Percentiles rank a stretch among this genome's conserved stretches.
phyloP scores from a whole-genome alignment of 441 rosid species.

The Syzygium malaccense region DNA sequence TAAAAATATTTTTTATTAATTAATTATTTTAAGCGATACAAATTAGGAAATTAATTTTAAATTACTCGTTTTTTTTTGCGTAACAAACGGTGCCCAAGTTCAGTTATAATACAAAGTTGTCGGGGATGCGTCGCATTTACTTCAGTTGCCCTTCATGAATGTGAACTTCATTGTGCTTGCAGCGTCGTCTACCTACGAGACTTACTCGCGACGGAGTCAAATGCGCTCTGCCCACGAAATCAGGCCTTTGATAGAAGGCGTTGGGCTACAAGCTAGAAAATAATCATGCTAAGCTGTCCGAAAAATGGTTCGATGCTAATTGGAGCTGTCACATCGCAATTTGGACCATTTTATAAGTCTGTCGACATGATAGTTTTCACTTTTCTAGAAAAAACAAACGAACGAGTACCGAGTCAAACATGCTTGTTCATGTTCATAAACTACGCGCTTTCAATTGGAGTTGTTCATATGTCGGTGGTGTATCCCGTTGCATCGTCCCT shows the following conservation, averaged over 20 bases:
- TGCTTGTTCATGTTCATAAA: not conserved
- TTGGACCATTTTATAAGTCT: not conserved
- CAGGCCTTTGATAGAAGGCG: no score
- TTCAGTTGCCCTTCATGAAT: not conserved
- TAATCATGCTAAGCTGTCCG: not conserved
- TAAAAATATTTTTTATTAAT: no score
- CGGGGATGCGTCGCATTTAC: not conserved
- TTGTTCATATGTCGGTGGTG: not conserved
- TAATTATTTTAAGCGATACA: no score
- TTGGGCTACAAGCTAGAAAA: no score
- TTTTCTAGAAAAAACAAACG: not conserved
- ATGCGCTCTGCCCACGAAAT: no score
- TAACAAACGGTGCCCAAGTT: rapidly evolving
- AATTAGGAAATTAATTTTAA: no score
- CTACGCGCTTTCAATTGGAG: not conserved
- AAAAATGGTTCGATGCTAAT: not conserved
- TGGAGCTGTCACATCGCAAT: not conserved
- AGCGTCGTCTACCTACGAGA: no score
- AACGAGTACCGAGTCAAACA: not conserved
- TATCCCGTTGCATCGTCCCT: not conserved
- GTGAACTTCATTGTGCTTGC: no score
- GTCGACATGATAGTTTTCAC: not conserved
- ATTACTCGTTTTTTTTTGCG: no score
- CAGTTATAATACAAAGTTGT: not conserved
- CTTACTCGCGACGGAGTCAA: no score